Conservation (phyloP, 106 monocot species). For the Vanilla planifolia region DNA sequence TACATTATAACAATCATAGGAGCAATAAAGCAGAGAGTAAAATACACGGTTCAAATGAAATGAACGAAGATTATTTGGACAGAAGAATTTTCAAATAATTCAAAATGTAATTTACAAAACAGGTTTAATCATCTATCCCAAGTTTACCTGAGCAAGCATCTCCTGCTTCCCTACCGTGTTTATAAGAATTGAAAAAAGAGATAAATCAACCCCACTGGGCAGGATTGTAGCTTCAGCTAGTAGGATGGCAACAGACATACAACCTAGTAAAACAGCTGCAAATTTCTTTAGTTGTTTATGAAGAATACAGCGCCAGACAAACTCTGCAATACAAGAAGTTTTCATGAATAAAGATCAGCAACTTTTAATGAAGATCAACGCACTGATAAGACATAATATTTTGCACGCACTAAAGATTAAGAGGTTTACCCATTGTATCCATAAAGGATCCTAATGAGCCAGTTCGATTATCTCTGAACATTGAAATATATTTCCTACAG, state of each 20-base stretch:
- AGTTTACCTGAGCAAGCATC: constrained; percentile 82
- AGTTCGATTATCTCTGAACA: constrained; percentile 64
- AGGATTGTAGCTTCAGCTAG: constrained; percentile 93
- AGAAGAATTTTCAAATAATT: not conserved
- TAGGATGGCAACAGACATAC: constrained; percentile 92
- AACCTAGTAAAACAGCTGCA: constrained; percentile 60
- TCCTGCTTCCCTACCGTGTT: constrained; percentile 86
- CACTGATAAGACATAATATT: too few relatives aligned
- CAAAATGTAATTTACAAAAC: not conserved
- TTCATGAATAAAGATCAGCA: too few relatives aligned
- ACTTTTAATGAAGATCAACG: too few relatives aligned
- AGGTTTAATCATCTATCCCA: too few relatives aligned
- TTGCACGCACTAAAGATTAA: not conserved
- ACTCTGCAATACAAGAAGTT: constrained; percentile 47
- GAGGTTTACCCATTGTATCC: constrained; percentile 56
- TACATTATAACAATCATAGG: too few relatives aligned
- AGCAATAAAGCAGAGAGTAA: too few relatives aligned
- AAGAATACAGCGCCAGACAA: constrained; percentile 84
- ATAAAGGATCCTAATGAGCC: constrained; percentile 67
- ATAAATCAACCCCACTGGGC: constrained; percentile 84
- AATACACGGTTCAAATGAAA: too few relatives aligned
- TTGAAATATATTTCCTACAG: constrained; percentile 86
- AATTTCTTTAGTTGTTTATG: constrained; percentile 69
- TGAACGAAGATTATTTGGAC: too few relatives aligned
- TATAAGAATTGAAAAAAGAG: constrained; percentile 89